These are phyloP conservation scores for Ceratocystis albifundus DNA, from an alignment of 2,329 filamentous ascomycete species.

Conservation along the genomic window DNA sequence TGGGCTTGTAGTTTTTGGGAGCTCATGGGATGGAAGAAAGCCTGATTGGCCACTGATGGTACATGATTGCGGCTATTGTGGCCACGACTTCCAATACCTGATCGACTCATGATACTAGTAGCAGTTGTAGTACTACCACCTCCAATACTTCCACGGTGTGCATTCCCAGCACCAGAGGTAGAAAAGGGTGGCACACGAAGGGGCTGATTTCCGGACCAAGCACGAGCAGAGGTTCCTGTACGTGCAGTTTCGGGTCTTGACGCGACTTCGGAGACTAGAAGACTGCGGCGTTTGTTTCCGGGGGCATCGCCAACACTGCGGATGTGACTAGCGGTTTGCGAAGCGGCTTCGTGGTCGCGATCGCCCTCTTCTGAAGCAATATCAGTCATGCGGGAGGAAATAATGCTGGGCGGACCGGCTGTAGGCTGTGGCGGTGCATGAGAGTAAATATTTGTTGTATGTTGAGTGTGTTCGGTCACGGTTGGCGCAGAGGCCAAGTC, in stretches of 20 bases:
- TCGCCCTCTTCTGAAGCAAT: constrained; percentile 47
- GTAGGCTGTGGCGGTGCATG: constrained; percentile 34
- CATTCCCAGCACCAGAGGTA: constrained; percentile 34
- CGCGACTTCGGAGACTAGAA: constrained; percentile 33
- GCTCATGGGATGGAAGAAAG: constrained; percentile 94
- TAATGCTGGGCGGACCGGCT: constrained; percentile 49
- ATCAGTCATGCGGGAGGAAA: constrained; percentile 62
- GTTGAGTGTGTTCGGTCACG: constrained; percentile 29
- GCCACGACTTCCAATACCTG: constrained; percentile 16
- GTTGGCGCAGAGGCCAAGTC: constrained; percentile 31
- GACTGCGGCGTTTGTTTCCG: constrained; percentile 32
- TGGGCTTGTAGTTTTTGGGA: constrained; percentile 89
- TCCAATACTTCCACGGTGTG: constrained; percentile 20
- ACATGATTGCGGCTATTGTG: constrained; percentile 66
- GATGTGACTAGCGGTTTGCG: constrained; percentile 15
- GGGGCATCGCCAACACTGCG: constrained; percentile 25
- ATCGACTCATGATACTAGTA: constrained; percentile 12
- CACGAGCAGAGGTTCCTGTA: constrained; percentile 40
- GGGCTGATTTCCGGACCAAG: constrained; percentile 45
- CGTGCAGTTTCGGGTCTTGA: constrained; percentile 46
- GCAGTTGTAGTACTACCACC: constrained; percentile 17
- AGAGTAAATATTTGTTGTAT: constrained; percentile 25
- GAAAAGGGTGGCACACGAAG: constrained; percentile 42
- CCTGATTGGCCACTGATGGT: constrained; percentile 74
- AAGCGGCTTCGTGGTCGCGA: constrained; percentile 29